Evolutionary conservation across 306 rosid species (phyloP).

Genomic region (Pyrus communis): DNA sequence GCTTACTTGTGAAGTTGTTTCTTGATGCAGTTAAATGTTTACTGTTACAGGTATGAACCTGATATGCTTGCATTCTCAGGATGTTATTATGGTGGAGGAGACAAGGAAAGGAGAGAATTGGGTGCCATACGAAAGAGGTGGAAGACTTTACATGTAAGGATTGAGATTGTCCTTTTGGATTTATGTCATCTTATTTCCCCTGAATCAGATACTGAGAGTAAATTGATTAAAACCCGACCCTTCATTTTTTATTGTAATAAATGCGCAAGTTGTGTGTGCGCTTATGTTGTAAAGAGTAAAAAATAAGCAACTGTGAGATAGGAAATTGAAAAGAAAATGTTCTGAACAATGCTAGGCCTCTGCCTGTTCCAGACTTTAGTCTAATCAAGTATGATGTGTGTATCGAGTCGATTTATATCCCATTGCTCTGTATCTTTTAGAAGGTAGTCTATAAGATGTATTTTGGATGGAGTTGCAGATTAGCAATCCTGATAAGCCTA

Average conservation of each 20-base stretch:
- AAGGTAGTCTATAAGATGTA: neutral
- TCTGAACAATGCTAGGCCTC: no score
- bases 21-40: conserved; percentile 7
- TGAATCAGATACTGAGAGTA: conserved; percentile 2
- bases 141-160: conserved; percentile 92
- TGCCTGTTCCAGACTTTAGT: no score
- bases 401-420: neutral
- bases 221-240: neutral
- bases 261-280: neutral
- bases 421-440: neutral
- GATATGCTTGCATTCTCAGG: conserved; percentile 99
- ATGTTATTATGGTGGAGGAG: conserved; percentile 97
- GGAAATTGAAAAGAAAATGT: neutral
- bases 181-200: neutral
- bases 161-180: conserved; percentile 8
- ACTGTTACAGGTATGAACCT: conserved; percentile 74
- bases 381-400: neutral
- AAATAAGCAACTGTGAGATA: neutral
- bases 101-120: conserved; percentile 76
- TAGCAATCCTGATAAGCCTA: conserved; percentile 83
- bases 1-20: conserved; percentile 15
- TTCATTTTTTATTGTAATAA: neutral
- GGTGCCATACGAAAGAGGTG: conserved; percentile 90
- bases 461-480: conserved; percentile 44
- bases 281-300: neutral